phyloP scores from a whole-genome alignment of 192 early-diverging fungal genomes.

The Neocallimastix lanati region DNA sequence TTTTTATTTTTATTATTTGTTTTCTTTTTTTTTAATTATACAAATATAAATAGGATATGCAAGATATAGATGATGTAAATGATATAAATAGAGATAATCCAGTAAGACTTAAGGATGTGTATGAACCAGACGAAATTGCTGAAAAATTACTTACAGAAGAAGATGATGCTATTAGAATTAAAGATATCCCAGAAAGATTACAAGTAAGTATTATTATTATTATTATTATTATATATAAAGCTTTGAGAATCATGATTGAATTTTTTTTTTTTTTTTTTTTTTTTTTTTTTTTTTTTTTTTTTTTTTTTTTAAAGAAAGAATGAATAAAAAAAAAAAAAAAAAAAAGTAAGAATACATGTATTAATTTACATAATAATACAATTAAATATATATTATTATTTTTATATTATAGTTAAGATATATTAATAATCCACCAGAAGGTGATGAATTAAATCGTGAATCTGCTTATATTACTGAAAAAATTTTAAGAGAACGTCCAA shows the following conservation, averaged over 20 bases:
- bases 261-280: background rate
- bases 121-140: slow-evolving; percentile 71
- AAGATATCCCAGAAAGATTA: slow-evolving; percentile 84
- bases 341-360: too few relatives aligned
- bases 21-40: background rate
- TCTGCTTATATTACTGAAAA: background rate
- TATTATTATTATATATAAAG: too few relatives aligned
- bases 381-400: too few relatives aligned
- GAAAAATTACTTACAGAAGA: slow-evolving; percentile 77
- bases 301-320: too few relatives aligned
- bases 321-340: too few relatives aligned
- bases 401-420: too few relatives aligned
- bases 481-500: background rate
- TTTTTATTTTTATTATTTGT: too few relatives aligned
- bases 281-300: too few relatives aligned
- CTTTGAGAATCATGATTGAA: too few relatives aligned
- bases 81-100: slow-evolving; percentile 4
- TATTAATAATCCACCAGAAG: background rate
- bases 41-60: slow-evolving; percentile 12
- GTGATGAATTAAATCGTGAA: background rate
- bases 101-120: slow-evolving; percentile 9
- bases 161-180: slow-evolving; percentile 72
- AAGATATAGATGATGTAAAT: slow-evolving; percentile 8
- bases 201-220: too few relatives aligned
- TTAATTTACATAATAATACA: too few relatives aligned